Conservation (phyloP, 805 yeast species). For the Candida maesae region DNA sequence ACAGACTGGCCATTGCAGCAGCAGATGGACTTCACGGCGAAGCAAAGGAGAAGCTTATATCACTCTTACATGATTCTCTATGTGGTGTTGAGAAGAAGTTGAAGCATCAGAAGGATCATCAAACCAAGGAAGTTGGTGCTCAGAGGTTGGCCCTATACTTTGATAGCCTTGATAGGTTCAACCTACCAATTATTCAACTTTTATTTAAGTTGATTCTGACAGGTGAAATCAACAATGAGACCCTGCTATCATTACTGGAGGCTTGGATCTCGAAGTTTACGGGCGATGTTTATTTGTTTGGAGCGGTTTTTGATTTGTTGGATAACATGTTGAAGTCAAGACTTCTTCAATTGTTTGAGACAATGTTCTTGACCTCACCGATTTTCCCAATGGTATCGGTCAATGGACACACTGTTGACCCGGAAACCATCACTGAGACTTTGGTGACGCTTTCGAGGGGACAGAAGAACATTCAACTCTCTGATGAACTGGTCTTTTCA, state of each 20-base stretch:
- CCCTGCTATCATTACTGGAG: slow-evolving; percentile 11
- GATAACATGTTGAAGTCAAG: slow-evolving; percentile 30
- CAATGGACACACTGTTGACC: slow-evolving; percentile 10
- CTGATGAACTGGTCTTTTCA: slow-evolving; percentile 39
- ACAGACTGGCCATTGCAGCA: slow-evolving; percentile 5
- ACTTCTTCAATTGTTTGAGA: slow-evolving; percentile 36
- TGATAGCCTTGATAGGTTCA: slow-evolving; percentile 34
- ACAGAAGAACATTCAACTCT: slow-evolving; percentile 10
- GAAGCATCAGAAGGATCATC: no score
- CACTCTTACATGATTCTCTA: slow-evolving; percentile 3
- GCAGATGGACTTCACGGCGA: slow-evolving; percentile 4
- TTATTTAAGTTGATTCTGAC: slow-evolving; percentile 31
- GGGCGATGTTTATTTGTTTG: slow-evolving; percentile 22
- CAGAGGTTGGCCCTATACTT: slow-evolving; percentile 20
- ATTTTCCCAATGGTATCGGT: slow-evolving; percentile 32
- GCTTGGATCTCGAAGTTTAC: slow-evolving; percentile 6
- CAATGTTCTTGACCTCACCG: slow-evolving; percentile 38
- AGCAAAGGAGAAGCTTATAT: not conserved
- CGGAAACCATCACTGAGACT: slow-evolving; percentile 16
- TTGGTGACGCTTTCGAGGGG: slow-evolving; percentile 21
- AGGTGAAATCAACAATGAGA: slow-evolving; percentile 10
- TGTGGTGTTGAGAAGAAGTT: no score
- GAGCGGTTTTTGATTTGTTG: slow-evolving; percentile 38
- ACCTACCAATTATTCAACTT: slow-evolving; percentile 40
- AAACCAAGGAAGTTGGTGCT: no score